A percentile compares a stretch with the other conserved stretches of the same genome.
These are phyloP conservation scores for Starmerella riodocensis DNA, from an alignment of 805 yeast genomes.

Conservation along the genomic window DNA sequence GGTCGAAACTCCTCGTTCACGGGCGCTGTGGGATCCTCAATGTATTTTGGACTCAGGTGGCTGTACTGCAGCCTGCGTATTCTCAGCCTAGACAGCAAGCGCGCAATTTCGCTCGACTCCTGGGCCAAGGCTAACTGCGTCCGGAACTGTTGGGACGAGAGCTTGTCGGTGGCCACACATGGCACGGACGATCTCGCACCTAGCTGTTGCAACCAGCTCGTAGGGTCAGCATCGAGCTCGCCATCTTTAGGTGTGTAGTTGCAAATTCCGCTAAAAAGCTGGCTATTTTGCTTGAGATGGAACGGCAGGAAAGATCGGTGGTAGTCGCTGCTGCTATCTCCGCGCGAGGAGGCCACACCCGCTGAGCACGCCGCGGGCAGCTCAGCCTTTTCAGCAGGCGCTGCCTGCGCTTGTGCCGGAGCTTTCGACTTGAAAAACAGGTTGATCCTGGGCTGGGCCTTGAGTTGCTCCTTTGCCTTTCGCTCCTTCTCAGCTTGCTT, in stretches of 20 bases:
- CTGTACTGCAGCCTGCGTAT: slow-evolving; percentile 27
- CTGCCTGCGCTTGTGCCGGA: not conserved
- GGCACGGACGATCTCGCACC: not conserved
- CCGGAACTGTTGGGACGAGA: slow-evolving; percentile 11
- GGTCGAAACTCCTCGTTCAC: slow-evolving; percentile 39
- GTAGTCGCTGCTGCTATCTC: slow-evolving; percentile 25
- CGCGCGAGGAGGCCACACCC: too few species aligned
- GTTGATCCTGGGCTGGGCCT: slow-evolving; percentile 20
- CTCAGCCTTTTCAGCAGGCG: too few species aligned
- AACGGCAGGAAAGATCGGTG: slow-evolving; percentile 25
- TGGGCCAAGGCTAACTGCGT: slow-evolving; percentile 19
- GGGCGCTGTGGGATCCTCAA: slow-evolving; percentile 8
- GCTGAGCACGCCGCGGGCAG: too few species aligned
- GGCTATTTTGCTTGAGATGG: slow-evolving; percentile 23
- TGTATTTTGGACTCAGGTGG: slow-evolving; percentile 10
- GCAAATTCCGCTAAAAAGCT: slow-evolving; percentile 15
- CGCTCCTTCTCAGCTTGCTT: slow-evolving; percentile 17
- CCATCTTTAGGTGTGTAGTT: not conserved
- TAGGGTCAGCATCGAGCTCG: slow-evolving; percentile 8
- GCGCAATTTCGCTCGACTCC: slow-evolving; percentile 12
- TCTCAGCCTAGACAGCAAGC: slow-evolving; percentile 17
- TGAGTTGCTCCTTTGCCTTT: slow-evolving; percentile 17
- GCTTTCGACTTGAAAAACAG: slow-evolving; percentile 16
- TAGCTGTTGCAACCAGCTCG: slow-evolving; percentile 10
- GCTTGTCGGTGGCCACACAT: slow-evolving; percentile 7